These are phyloP conservation scores for Strobilomyces echinocephalus DNA, from an alignment of 768 basidiomycete species.

Conservation along the genomic window DNA sequence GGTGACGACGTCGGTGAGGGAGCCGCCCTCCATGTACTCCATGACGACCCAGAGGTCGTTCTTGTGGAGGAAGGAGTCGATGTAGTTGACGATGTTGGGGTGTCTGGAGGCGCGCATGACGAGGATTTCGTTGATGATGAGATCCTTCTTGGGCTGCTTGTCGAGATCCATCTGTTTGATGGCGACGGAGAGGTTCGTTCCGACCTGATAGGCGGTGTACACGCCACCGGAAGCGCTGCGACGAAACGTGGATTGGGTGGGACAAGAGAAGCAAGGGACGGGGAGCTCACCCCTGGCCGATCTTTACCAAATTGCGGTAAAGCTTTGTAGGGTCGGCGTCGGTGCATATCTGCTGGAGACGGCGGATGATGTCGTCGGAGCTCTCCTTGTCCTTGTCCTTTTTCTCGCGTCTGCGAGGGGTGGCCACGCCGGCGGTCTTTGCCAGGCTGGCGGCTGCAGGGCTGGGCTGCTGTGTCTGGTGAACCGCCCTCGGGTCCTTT, in stretches of 20 bases:
- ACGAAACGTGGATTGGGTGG: conserved; percentile 5
- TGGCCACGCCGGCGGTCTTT: conserved; percentile 67
- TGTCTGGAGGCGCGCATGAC: conserved; percentile 97
- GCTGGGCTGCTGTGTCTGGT: conserved; percentile 47
- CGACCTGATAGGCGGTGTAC: conserved; percentile 97
- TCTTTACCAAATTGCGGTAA: conserved; percentile 91
- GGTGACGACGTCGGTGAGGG: conserved; percentile 88
- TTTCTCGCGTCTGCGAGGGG: conserved; percentile 82
- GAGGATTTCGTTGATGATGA: conserved; percentile 99
- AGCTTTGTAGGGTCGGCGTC: conserved; percentile 95
- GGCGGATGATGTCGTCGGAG: conserved; percentile 86
- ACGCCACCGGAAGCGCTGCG: conserved; percentile 92
- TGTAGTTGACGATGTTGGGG: conserved; percentile 99
- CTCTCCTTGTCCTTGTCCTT: conserved; percentile 74
- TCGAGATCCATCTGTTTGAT: conserved; percentile 99
- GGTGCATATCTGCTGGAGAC: conserved; percentile 91
- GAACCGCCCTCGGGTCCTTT: conserved; percentile 31
- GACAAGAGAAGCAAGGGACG: neutral
- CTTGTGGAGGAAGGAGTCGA: conserved; percentile 96
- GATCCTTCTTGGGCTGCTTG: conserved; percentile 98
- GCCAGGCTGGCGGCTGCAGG: conserved; percentile 62
- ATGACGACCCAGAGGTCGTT: conserved; percentile 99
- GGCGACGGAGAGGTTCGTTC: conserved; percentile 88
- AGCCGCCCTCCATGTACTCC: conserved; percentile 99
- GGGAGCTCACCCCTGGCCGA: conserved; percentile 88